Conservation (phyloP, 352 stramenopile species). For the Pythium sukuiense region DNA sequence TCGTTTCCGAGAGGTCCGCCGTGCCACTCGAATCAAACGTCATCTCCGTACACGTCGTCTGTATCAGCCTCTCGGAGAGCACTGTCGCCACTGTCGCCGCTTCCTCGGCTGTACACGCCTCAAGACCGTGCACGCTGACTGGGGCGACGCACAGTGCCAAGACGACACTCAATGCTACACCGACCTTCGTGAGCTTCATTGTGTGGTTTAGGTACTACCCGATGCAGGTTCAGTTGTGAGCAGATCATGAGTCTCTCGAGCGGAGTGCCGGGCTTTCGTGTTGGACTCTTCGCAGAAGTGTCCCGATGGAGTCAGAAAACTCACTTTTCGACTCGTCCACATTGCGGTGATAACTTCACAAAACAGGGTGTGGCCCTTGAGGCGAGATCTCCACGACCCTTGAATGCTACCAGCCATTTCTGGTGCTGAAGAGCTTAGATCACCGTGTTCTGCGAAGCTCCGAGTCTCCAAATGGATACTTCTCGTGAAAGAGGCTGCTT, state of each 20-base stretch:
- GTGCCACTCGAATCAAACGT: conserved; percentile 8
- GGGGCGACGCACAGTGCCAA: not conserved
- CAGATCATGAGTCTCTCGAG: too few species aligned
- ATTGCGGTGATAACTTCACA: not conserved
- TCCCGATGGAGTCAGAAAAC: not conserved
- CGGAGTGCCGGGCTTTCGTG: too few species aligned
- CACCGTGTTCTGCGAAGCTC: not conserved
- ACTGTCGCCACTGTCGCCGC: conserved; percentile 10
- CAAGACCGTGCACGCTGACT: not conserved
- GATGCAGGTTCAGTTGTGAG: not conserved
- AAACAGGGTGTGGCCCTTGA: not conserved
- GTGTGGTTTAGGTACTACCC: not conserved
- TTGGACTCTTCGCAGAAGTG: not conserved
- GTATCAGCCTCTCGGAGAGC: not conserved
- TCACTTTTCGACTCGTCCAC: not conserved
- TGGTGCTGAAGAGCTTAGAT: not conserved
- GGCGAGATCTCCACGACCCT: not conserved
- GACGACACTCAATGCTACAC: not conserved
- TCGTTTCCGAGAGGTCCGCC: conserved; percentile 10
- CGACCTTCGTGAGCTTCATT: conserved; percentile 10
- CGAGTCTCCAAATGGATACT: not conserved
- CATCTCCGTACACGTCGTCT: conserved; percentile 8
- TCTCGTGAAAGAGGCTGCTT: too few species aligned
- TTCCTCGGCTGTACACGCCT: conserved; percentile 14
- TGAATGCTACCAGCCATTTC: not conserved